Evolutionary conservation across 73 alveolate species (phyloP).

Genomic region (Tetrahymena malaccensis): DNA sequence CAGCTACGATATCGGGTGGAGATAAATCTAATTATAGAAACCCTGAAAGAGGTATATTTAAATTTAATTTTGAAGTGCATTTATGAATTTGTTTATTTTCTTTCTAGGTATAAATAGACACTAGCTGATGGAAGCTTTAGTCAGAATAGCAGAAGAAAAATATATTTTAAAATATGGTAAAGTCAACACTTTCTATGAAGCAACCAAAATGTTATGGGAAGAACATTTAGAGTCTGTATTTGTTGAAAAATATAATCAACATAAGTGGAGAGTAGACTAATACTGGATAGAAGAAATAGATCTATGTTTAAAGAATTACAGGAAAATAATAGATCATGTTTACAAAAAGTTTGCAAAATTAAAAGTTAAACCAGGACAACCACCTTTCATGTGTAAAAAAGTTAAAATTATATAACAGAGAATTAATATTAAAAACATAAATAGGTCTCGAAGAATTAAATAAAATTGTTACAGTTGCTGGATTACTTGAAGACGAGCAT

Average conservation of each 20-base stretch:
- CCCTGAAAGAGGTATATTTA: constrained; percentile 13
- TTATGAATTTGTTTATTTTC: neutral
- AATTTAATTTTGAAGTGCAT: neutral
- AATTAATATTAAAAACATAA: neutral
- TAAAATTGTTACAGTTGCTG: neutral
- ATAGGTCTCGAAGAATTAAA: neutral
- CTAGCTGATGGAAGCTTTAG: constrained; percentile 55
- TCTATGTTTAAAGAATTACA: constrained; percentile 41
- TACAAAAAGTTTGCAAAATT: constrained; percentile 52
- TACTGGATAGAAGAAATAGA: constrained; percentile 60
- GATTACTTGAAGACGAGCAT: neutral
- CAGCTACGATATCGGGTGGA: constrained; percentile 14
- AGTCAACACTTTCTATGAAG: neutral
- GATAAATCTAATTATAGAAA: constrained; percentile 35
- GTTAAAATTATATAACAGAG: neutral
- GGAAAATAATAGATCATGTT: constrained; percentile 31
- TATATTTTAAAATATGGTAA: constrained; percentile 29
- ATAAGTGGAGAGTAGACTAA: constrained; percentile 60
- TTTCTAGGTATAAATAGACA: constrained; percentile 8
- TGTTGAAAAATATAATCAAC: neutral
- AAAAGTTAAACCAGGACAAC: constrained; percentile 56
- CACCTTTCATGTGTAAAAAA: constrained; percentile 53
- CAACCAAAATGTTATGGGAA: neutral
- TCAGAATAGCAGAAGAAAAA: constrained; percentile 52
- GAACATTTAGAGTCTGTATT: neutral